These are phyloP conservation scores for Davidsoniella neocaledoniae DNA, from an alignment of 2,329 filamentous ascomycete species.

Conservation along the genomic window DNA sequence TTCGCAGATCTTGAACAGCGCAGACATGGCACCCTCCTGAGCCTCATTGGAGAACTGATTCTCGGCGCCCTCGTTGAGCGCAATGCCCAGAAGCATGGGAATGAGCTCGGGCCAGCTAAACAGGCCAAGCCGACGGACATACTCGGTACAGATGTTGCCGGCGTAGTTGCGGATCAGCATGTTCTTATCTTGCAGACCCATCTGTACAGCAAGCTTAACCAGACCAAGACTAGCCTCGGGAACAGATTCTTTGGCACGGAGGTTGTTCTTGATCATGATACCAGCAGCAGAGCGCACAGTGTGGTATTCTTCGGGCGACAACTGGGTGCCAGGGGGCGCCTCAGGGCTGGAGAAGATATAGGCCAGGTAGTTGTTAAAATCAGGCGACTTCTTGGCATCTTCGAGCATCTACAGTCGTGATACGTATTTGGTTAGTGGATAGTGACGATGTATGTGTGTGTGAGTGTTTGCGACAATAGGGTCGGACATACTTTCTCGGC, in stretches of 20 bases:
- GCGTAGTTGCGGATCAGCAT: conserved; percentile 73
- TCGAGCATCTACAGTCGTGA: conserved; percentile 57
- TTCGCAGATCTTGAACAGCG: conserved; percentile 89
- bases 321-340: conserved; percentile 41
- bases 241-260: conserved; percentile 63
- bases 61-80: conserved; percentile 50
- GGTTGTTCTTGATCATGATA: conserved; percentile 91
- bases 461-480: background rate
- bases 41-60: conserved; percentile 46
- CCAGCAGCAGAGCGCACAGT: conserved; percentile 73
- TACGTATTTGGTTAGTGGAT: conserved; percentile 15
- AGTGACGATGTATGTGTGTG: background rate
- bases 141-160: conserved; percentile 85
- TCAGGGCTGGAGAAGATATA: conserved; percentile 67
- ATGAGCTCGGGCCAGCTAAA: conserved; percentile 84
- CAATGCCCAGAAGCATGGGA: conserved; percentile 61
- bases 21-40: conserved; percentile 87
- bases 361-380: conserved; percentile 94
- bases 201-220: conserved; percentile 62
- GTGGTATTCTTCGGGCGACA: conserved; percentile 46
- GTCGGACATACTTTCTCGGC: conserved; percentile 59
- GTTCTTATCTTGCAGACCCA: conserved; percentile 66
- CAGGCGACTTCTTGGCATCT: conserved; percentile 73
- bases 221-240: conserved; percentile 56
- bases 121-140: conserved; percentile 70